A percentile compares a stretch with the other conserved stretches of the same genome.
Evolutionary conservation across 2,329 filamentous ascomycete species (phyloP).

Genomic region (Elsinoe australis): DNA sequence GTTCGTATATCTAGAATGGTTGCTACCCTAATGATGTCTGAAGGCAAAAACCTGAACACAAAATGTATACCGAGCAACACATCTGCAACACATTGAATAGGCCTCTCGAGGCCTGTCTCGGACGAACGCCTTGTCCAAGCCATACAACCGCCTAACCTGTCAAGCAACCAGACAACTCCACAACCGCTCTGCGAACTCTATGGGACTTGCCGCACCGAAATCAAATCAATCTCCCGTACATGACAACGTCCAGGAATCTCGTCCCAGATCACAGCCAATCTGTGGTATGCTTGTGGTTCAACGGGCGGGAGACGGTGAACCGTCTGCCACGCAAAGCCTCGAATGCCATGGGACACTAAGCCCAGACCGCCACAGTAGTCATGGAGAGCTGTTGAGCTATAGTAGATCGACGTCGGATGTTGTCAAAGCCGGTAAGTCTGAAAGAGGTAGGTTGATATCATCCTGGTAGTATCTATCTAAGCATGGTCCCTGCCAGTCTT

Average conservation of each 20-base stretch:
- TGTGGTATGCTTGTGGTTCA: not conserved
- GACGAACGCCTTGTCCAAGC: not conserved
- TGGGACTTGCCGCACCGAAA: not conserved
- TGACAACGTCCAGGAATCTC: not conserved
- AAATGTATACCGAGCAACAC: no score
- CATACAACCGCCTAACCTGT: slow-evolving; percentile 4
- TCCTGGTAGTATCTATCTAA: slow-evolving; percentile 11
- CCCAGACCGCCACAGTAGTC: slow-evolving; percentile 7
- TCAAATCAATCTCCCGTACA: not conserved
- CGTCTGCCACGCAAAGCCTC: slow-evolving; percentile 13
- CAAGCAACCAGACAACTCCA: slow-evolving; percentile 11
- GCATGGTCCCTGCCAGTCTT: not conserved
- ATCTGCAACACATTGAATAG: no score
- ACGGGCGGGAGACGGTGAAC: slow-evolving; percentile 2
- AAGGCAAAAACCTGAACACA: no score
- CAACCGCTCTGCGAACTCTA: not conserved
- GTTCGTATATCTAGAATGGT: no score
- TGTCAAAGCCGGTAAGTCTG: slow-evolving; percentile 8
- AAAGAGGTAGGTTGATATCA: not conserved
- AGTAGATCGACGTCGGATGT: slow-evolving; percentile 6
- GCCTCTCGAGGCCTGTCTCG: no score
- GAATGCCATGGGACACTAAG: slow-evolving; percentile 5
- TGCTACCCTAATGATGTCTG: no score
- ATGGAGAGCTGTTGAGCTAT: not conserved
- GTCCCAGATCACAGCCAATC: slow-evolving; percentile 1